Evolutionary conservation across 2,329 filamentous ascomycete species (phyloP), one percentile per base, ranked within the genome.

Genomic region (Talaromyces funiculosus): DNA sequence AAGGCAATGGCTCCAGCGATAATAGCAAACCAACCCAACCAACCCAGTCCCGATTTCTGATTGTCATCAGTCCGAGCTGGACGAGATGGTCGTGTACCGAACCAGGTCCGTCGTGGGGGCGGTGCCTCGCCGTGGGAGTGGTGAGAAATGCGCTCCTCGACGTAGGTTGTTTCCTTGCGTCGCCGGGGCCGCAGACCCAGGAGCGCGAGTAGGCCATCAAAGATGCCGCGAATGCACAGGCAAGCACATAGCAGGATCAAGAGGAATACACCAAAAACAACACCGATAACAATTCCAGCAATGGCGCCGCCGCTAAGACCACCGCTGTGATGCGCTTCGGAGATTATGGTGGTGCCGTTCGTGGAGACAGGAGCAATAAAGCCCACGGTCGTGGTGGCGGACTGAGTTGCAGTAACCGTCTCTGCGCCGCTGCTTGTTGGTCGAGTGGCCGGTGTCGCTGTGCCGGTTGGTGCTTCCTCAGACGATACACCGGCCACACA

Each of bases 241-340:
- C 75, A 80, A 57, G 71, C 69, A 64, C 76, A 79, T 24, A 81
- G 63, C 22, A 81, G 69, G 24, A 80, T 65, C 38, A 81, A 66
- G 12, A 80, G 65, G 53, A 80, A 68, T 10, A 79, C 72, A 54
- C 77, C 79, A 1, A 73, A 72, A 59, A 81, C 73, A 18, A 75
- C 74, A 42, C 79, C 79, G 57, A 81, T 79, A 59, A 81, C 79
- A 54, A 81, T 81, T 40, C 79, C 79, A 20, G 79, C 79, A 61
- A 81, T 81, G 1, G 79, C 79, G 22, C 79, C 79, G 18, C 77
- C 78, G 61, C 77, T 80, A 22, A 81, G 69, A 22, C 78, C 76
- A 38, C 72, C 51, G 42, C 61, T 68, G 55, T 68, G 68, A 7
- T 67, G 55, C 5, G 71, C 69, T 31, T 72, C 65, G 6, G 69